Evolutionary conservation across 2,329 filamentous ascomycete species (phyloP), one percentile per base, ranked within the genome.

Genomic region (Chaetothyriales sp.): DNA sequence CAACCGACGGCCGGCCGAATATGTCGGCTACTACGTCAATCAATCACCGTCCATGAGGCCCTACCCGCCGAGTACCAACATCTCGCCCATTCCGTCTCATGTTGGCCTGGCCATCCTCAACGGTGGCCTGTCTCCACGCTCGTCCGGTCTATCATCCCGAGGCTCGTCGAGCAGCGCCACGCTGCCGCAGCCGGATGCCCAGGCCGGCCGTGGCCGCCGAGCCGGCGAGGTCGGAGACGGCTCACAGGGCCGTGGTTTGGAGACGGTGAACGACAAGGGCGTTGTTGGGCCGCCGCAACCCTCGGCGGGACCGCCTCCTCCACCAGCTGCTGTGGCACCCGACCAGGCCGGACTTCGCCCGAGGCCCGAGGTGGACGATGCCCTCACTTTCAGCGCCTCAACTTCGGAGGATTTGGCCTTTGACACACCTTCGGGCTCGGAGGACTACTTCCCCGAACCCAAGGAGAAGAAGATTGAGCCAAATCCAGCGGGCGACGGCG

Each of bases 11-110:
- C 58, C 65, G 8, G 62, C 68, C n/a, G 72, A 74, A 47, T 71
- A 70, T 56, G 60, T 71, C 54, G 66, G 70, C 19, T 74, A 74
- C 57, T 73, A 72, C 57, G 58, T 73, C 43, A 66, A 67, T 46
- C 69, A 67, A 46, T 69, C 70, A 10, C 68, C 69, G 20, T 71
- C 71, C 47, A 54, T 70, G 45, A 67, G 69, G 50, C 58, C 66
- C 13, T 69, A 68, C 56, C 66, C 69, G 50, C 67, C 70, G 20
- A 67, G 63, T 29, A 59, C 64, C 4, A 64, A 69, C 54, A 54
- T 68, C 18, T 66, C 69, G 18, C 66, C 69, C 15, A 54, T 70
- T 8, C 62, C 68, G 10, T 57, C 66, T 6, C 63, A 64, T n/a
- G 64, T 66, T 47, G 69, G 69, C 8, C 57, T 70, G 22, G 63